Percentiles rank a stretch among this genome's conserved stretches.
These are phyloP conservation scores for Jackrogersella multiformis DNA, from an alignment of 495 filamentous ascomycete species.

Conservation along the genomic window DNA sequence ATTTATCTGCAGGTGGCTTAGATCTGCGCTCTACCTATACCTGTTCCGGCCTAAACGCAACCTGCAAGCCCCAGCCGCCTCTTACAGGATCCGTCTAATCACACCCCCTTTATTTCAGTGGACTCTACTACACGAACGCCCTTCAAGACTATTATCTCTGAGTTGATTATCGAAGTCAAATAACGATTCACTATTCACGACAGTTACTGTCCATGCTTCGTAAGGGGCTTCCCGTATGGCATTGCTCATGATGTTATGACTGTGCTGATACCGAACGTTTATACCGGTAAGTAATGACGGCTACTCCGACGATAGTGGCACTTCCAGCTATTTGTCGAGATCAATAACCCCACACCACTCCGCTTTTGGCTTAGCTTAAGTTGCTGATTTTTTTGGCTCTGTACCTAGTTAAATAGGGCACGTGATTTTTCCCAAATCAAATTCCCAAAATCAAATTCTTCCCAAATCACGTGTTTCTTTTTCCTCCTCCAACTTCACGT, in stretches of 20 bases:
- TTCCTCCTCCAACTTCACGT: background rate
- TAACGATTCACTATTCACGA: background rate
- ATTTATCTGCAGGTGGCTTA: conserved; percentile 37
- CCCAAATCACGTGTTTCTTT: background rate
- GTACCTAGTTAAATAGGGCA: too few relatives aligned
- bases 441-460: too few relatives aligned
- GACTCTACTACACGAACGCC: conserved; percentile 28
- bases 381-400: background rate
- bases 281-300: background rate
- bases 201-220: background rate
- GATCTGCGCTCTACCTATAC: conserved; percentile 37
- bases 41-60: conserved; percentile 28
- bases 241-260: background rate
- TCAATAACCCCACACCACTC: background rate
- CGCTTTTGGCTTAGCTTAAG: background rate
- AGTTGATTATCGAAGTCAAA: background rate
- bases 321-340: background rate
- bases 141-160: background rate
- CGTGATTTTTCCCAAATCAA: too few relatives aligned
- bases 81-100: conserved; percentile 27
- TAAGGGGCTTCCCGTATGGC: background rate
- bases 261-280: background rate
- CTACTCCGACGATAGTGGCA: too few relatives aligned
- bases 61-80: conserved; percentile 37
- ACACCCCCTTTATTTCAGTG: conserved; percentile 12